Base-by-base conservation (phyloP, 2,329 filamentous ascomycete genomes). In the Tolypocladium nubicola region DNA sequence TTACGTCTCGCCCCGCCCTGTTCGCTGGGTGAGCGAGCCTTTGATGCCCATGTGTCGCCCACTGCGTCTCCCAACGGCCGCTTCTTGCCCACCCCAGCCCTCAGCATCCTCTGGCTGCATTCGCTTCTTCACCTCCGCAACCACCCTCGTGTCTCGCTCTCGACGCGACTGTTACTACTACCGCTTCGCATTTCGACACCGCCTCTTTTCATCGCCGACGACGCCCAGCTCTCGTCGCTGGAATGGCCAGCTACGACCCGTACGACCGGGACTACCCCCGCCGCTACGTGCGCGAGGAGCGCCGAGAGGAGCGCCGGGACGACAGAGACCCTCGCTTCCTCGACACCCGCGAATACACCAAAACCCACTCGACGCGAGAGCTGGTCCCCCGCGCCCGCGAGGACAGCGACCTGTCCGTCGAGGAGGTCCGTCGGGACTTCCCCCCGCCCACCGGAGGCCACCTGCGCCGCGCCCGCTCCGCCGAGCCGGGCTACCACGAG, bases 361-460 rank as follows among this genome's bases (percentile, higher is more conserved):
- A 74, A 61, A 69, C 72, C 37, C 71, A 76, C 54, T 69, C 73
- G 50, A 73, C 74, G 37, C 78, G 75, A 59, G 82, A 84, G 47
- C 74, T 86, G 9, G 73, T 86, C 14, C 80, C 81, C 40, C 76
- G 81, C 33, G 69, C 76, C 54, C 85, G 87, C 62, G 86, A 92
- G 68, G 87, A 90, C 66, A 91, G 87, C 70, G 85, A 86, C 52
- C 75, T 87, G 33, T 86, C 86, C 2, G 73, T 95, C 67, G 92
- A 96, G 73, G 89, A 95, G 73, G 84, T 95, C 59, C 84, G 84
- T 62, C 85, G 90, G 63, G 89, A 95, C 64, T 96, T 95, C 66
- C 89, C 89, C 38, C 89, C 90, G 8, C 87, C 86, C n/a, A 62
- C 63, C 11, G 67, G 77, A 60, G 70, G 71, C 57, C 81, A 82